These are phyloP conservation scores for Fomes fomentarius DNA, from an alignment of 1,284 basidiomycete genomes.

Conservation along the genomic window DNA sequence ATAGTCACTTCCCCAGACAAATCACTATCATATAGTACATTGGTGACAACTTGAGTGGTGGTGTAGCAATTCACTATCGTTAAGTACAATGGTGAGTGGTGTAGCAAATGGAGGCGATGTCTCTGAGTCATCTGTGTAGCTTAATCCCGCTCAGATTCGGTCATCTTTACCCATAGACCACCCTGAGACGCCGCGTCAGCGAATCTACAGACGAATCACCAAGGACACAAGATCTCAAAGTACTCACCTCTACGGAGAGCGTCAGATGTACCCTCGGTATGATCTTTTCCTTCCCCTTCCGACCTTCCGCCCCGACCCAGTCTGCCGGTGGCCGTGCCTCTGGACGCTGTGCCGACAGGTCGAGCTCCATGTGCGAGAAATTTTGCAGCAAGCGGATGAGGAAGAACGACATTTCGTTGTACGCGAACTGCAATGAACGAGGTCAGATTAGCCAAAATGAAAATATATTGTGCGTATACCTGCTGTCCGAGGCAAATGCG, in stretches of 20 bases:
- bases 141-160: no score
- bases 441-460: neutral
- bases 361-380: conserved; percentile 48
- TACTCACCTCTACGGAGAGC: conserved; percentile 47
- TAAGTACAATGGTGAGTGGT: no score
- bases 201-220: neutral
- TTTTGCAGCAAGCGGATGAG: conserved; percentile 64
- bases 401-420: conserved; percentile 71
- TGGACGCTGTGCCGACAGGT: conserved; percentile 42
- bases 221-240: neutral
- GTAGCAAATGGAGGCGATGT: no score
- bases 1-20: no score
- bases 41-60: no score
- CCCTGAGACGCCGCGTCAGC: conserved; percentile 10
- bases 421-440: conserved; percentile 53
- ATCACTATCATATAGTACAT: no score
- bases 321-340: conserved; percentile 31
- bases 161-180: conserved; percentile 29
- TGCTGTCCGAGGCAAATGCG: conserved; percentile 53
- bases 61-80: no score
- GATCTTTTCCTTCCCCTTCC: conserved; percentile 52
- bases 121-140: no score
- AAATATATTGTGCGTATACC: no score
- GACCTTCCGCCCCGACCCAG: conserved; percentile 22
- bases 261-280: conserved; percentile 58